Percentiles rank a stretch among this genome's conserved stretches.
Conservation (phyloP, 1,139 yeast species). For the Protomyces inundatus region DNA sequence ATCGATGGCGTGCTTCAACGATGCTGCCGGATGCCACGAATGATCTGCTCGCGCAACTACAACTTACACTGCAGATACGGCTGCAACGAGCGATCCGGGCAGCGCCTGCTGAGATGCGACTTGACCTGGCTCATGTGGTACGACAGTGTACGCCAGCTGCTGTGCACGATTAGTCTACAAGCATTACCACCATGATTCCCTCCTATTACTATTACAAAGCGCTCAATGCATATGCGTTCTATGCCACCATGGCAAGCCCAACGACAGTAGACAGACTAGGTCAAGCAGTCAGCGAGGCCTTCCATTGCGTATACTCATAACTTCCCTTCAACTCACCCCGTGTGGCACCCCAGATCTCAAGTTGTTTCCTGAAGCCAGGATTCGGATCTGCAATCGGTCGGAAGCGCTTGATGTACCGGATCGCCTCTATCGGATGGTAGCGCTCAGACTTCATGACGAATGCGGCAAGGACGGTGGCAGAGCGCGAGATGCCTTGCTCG, state of each 20-base stretch:
- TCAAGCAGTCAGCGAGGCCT: background rate
- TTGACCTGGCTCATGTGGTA: too few species aligned
- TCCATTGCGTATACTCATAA: slow-evolving; percentile 15
- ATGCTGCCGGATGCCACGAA: background rate
- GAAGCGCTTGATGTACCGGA: slow-evolving; percentile 65
- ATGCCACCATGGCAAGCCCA: too few species aligned
- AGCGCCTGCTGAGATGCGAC: background rate
- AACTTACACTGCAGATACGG: background rate
- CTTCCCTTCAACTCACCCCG: slow-evolving; percentile 11
- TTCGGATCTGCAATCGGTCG: slow-evolving; percentile 63
- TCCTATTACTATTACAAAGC: too few species aligned
- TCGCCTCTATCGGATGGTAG: slow-evolving; percentile 54
- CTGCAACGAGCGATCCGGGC: background rate
- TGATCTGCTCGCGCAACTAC: background rate
- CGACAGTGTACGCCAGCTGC: too few species aligned
- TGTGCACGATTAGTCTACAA: too few species aligned
- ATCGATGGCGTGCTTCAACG: too few species aligned
- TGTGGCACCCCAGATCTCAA: slow-evolving; percentile 46
- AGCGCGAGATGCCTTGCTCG: slow-evolving; percentile 74
- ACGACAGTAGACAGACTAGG: too few species aligned
- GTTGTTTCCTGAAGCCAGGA: slow-evolving; percentile 64
- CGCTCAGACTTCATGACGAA: slow-evolving; percentile 71
- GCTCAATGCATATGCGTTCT: too few species aligned
- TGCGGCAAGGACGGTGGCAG: slow-evolving; percentile 66
- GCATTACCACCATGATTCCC: too few species aligned